Evolutionary conservation across 108 stramenopile species (phyloP).

Genomic region (Mayamaea pseudoterrestris): DNA sequence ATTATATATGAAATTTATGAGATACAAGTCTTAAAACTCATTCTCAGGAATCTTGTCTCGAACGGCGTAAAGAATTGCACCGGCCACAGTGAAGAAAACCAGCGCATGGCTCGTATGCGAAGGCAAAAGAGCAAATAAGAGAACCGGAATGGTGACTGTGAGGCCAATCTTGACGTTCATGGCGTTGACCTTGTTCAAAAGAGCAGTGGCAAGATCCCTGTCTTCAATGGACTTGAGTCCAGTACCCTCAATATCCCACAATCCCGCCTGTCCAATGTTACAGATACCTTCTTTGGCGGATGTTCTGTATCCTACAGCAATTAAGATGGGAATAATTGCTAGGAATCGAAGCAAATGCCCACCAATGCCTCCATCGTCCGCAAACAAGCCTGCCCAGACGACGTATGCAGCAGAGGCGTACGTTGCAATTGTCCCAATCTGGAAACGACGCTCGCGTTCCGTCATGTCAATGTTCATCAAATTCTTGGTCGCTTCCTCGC

Average conservation of each 20-base stretch:
- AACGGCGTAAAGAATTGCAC: neutral
- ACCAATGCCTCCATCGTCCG: conserved; percentile 13
- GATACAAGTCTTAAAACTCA: too few relatives aligned
- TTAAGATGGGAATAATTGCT: conserved; percentile 16
- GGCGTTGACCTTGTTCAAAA: conserved; percentile 27
- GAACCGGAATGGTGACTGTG: conserved; percentile 2
- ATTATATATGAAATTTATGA: too few relatives aligned
- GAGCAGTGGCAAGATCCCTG: conserved; percentile 9
- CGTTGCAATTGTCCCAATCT: conserved; percentile 5
- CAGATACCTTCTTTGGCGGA: conserved; percentile 18
- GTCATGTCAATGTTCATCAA: conserved; percentile 21
- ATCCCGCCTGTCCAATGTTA: conserved; percentile 29
- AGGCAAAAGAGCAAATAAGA: conserved; percentile 16
- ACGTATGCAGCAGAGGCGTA: conserved; percentile 15
- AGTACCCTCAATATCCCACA: conserved; percentile 23
- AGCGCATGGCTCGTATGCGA: conserved; percentile 3
- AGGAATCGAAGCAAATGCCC: conserved; percentile 19
- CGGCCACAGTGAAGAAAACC: neutral
- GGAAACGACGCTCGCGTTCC: conserved; percentile 20
- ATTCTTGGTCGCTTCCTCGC: conserved; percentile 7
- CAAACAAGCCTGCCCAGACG: conserved; percentile 14
- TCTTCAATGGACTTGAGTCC: conserved; percentile 19
- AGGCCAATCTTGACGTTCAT: conserved; percentile 24
- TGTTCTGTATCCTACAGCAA: conserved; percentile 13
- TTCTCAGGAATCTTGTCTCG: neutral